Conservation (phyloP, 2,329 filamentous ascomycete genomes). For the Pseudonectria buxi region DNA sequence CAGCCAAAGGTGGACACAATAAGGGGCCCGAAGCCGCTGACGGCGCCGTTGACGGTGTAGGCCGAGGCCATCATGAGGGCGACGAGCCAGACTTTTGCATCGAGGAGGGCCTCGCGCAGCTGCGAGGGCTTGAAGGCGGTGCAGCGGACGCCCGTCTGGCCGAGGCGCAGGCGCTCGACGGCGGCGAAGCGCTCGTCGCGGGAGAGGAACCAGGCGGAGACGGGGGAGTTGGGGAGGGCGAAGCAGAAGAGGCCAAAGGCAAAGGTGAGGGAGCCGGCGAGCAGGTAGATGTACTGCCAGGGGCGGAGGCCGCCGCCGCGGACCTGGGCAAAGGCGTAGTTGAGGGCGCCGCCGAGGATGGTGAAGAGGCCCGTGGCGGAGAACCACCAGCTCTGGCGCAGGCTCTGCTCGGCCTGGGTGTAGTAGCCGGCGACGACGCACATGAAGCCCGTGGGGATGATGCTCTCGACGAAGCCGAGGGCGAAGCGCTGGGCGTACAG, state of each 20-base stretch:
- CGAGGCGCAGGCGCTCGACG: constrained; percentile 54
- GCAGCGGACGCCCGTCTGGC: constrained; percentile 58
- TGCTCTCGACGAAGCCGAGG: constrained; percentile 54
- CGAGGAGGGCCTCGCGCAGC: constrained; percentile 49
- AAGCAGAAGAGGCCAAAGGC: constrained; percentile 61
- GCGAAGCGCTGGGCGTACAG: constrained; percentile 63
- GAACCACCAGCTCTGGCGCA: constrained; percentile 64
- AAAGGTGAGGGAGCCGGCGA: constrained; percentile 57
- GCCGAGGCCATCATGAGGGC: constrained; percentile 63
- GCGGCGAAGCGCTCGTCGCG: constrained; percentile 56
- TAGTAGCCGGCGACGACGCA: constrained; percentile 56
- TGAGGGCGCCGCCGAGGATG: constrained; percentile 56
- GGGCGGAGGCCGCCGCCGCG: constrained; percentile 42
- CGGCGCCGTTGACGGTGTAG: constrained; percentile 66
- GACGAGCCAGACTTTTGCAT: constrained; percentile 58
- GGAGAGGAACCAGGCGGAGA: constrained; percentile 62
- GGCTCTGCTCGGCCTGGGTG: constrained; percentile 57
- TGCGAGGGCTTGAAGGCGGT: constrained; percentile 54
- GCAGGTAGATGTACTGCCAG: constrained; percentile 67
- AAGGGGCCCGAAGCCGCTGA: constrained; percentile 63
- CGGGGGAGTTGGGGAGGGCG: constrained; percentile 57
- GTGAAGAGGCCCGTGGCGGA: constrained; percentile 53
- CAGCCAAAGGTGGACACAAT: constrained; percentile 68
- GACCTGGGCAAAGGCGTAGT: constrained; percentile 63
- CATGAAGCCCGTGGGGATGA: constrained; percentile 63